These are phyloP conservation scores for Geotrichum citri-aurantii DNA, from an alignment of 1,139 yeast species.

Conservation along the genomic window DNA sequence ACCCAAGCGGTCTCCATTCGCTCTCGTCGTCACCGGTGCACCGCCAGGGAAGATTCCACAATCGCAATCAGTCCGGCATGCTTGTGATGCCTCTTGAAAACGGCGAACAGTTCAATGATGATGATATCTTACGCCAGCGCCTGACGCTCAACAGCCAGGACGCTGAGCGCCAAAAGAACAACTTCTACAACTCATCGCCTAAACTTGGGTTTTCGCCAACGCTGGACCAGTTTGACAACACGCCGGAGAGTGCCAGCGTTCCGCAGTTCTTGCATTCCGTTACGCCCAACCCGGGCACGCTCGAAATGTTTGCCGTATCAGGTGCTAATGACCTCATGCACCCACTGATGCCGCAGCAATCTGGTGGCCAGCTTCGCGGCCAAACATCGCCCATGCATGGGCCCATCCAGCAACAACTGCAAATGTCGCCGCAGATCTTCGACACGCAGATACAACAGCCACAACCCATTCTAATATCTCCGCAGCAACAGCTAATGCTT, in stretches of 20 bases:
- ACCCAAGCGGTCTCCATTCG: constrained; percentile 15
- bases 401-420: constrained; percentile 1
- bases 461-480: constrained; percentile 12
- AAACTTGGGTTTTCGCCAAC: constrained; percentile 27
- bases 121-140: constrained; percentile 13
- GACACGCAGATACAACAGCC: constrained; percentile 1
- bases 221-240: constrained; percentile 22
- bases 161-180: constrained; percentile 13
- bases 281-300: constrained; percentile 21
- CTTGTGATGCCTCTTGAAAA: constrained; percentile 14
- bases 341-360: constrained; percentile 15
- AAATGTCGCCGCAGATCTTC: constrained; percentile 3
- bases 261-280: constrained; percentile 24
- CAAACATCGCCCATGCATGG: background rate
- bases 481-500: constrained; percentile 15
- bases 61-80: constrained; percentile 1
- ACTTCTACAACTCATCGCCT: constrained; percentile 25
- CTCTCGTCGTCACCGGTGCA: constrained; percentile 14
- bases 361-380: constrained; percentile 4
- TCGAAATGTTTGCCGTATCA: constrained; percentile 12
- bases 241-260: constrained; percentile 25
- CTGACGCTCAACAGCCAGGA: constrained; percentile 10
- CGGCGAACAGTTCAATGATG: constrained; percentile 11
- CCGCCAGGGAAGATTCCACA: constrained; percentile 2
- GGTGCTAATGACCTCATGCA: constrained; percentile 12